phyloP scores from a whole-genome alignment of 2,329 filamentous ascomycete genomes.

The Aspergillus cejpii region DNA sequence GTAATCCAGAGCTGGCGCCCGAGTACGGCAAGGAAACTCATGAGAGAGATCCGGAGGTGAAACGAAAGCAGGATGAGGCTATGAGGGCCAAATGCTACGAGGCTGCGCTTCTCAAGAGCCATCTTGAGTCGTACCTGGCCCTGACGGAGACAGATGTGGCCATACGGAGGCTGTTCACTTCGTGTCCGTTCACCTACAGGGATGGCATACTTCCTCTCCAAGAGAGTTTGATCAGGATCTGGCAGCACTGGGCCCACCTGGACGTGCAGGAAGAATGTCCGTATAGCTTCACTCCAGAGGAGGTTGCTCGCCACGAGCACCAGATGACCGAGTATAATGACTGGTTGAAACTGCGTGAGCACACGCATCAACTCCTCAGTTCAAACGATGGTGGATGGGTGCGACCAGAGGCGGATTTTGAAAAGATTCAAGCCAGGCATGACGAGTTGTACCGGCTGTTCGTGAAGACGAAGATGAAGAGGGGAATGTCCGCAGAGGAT shows the following conservation, averaged over 20 bases:
- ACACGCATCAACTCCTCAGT: conserved; percentile 13
- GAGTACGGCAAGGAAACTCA: conserved; percentile 7
- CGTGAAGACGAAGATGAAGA: conserved; percentile 5
- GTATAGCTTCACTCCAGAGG: conserved; percentile 8
- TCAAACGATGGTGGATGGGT: conserved; percentile 15
- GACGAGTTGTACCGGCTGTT: conserved; percentile 11
- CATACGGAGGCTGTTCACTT: conserved; percentile 13
- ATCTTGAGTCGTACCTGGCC: conserved; percentile 15
- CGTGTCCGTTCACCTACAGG: conserved; percentile 10
- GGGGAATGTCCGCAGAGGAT: conserved; percentile 9
- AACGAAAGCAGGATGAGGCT: conserved; percentile 11
- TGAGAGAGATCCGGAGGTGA: conserved; percentile 6
- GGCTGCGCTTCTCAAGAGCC: conserved; percentile 16
- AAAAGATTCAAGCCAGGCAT: conserved; percentile 8
- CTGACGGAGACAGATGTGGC: conserved; percentile 12
- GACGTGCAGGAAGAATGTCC: conserved; percentile 7
- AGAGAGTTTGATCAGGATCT: conserved; percentile 12
- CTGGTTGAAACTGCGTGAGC: conserved; percentile 11
- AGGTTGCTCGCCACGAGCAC: conserved; percentile 9
- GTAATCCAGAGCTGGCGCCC: conserved; percentile 12
- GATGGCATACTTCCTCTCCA: conserved; percentile 14
- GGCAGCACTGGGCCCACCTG: conserved; percentile 11
- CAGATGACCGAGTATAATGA: conserved; percentile 11
- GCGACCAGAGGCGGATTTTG: conserved; percentile 12
- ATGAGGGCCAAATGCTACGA: conserved; percentile 19